Percentiles rank a stretch among this genome's conserved stretches.
These are phyloP conservation scores for Euphorbia lathyris DNA, from an alignment of 345 rosid species.

Conservation along the genomic window DNA sequence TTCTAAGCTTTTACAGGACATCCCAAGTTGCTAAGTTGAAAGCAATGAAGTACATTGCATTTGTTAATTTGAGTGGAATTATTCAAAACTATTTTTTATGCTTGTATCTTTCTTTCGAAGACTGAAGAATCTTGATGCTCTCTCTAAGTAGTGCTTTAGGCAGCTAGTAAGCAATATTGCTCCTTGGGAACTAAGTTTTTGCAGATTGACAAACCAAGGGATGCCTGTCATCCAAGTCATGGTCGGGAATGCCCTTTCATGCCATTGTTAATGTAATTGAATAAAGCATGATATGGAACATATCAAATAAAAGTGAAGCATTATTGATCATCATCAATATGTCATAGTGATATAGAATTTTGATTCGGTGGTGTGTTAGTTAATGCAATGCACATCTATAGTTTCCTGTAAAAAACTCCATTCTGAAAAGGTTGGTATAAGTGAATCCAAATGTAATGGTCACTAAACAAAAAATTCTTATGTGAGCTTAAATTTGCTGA, in stretches of 20 bases:
- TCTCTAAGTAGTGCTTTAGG: neutral
- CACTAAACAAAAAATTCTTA: neutral
- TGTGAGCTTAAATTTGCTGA: conserved; percentile 2
- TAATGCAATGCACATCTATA: too few species aligned
- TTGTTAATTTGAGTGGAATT: neutral
- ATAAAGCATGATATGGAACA: neutral
- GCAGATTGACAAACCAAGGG: neutral
- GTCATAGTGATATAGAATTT: too few species aligned
- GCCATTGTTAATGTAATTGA: neutral
- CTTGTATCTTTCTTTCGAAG: neutral
- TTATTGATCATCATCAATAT: neutral
- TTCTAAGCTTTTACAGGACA: too few species aligned
- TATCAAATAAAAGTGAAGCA: too few species aligned
- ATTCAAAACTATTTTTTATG: neutral
- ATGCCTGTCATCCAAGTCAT: neutral
- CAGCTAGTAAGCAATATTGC: neutral
- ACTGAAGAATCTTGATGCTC: neutral
- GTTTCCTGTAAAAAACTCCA: neutral
- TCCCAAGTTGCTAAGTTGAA: neutral
- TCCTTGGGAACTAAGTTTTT: conserved; percentile 1
- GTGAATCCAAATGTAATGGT: neutral
- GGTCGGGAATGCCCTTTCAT: neutral
- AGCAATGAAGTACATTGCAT: neutral
- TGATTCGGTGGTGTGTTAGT: neutral
- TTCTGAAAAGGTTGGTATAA: neutral